phyloP scores from a whole-genome alignment of 2,329 filamentous ascomycete species.

The Cladophialophora psammophila region DNA sequence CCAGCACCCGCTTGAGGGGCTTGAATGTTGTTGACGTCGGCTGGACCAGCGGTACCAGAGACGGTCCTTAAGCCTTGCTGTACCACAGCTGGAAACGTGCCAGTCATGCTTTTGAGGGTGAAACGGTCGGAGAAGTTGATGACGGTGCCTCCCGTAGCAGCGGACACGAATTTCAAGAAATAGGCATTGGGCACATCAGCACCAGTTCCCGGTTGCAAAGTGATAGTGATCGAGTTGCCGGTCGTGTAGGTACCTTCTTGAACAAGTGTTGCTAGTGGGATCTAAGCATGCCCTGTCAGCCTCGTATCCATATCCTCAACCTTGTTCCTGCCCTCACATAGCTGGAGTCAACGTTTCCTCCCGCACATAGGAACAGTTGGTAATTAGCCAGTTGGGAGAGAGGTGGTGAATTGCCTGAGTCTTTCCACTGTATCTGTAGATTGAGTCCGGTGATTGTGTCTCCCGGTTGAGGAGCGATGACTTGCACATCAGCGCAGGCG shows the following conservation, averaged over 20 bases:
- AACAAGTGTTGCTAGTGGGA: constrained; percentile 52
- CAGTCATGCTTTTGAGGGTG: constrained; percentile 69
- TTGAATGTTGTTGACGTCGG: constrained; percentile 38
- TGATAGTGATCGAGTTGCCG: constrained; percentile 54
- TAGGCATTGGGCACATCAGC: constrained; percentile 58
- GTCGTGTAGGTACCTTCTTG: constrained; percentile 47
- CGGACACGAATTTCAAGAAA: constrained; percentile 67
- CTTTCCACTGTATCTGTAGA: constrained; percentile 64
- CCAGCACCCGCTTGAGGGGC: constrained; percentile 45
- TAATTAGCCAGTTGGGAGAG: constrained; percentile 62
- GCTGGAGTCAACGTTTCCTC: constrained; percentile 60
- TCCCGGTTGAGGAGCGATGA: constrained; percentile 62
- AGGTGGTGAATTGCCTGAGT: constrained; percentile 59
- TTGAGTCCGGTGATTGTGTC: constrained; percentile 57
- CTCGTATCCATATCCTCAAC: background rate
- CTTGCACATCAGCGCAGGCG: constrained; percentile 61
- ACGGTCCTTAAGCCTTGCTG: constrained; percentile 49
- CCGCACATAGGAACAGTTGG: constrained; percentile 66
- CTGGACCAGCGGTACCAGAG: constrained; percentile 42
- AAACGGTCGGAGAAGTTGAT: constrained; percentile 70
- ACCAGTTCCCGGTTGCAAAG: constrained; percentile 53
- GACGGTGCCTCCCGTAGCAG: constrained; percentile 61
- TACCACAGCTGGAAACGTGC: constrained; percentile 57
- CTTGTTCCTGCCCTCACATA: constrained; percentile 49
- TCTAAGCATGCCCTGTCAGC: constrained; percentile 44